Conservation (phyloP, 805 yeast species). For the Kazachstania taianensis region DNA sequence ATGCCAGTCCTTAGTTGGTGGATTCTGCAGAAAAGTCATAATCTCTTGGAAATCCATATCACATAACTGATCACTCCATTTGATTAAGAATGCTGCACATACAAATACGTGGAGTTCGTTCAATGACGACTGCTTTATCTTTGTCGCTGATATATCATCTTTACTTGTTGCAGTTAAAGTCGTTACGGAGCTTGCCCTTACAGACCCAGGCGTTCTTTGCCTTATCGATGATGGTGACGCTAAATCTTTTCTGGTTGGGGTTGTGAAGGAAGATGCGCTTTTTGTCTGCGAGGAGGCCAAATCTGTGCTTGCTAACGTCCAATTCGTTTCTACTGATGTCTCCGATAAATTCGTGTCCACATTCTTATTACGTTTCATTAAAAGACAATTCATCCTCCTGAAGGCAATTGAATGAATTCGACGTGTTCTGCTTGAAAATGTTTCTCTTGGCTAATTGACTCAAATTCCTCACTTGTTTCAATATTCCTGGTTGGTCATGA, state of each 20-base stretch:
- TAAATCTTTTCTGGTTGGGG: conserved; percentile 8
- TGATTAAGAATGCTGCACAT: conserved; percentile 90
- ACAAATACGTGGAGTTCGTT: conserved; percentile 92
- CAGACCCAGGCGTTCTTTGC: neutral
- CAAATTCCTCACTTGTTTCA: conserved; percentile 78
- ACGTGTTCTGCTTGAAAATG: conserved; percentile 76
- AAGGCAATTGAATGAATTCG: conserved; percentile 95
- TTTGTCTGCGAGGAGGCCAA: conserved; percentile 13
- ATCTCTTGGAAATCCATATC: conserved; percentile 91
- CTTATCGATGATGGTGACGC: conserved; percentile 1
- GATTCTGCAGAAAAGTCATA: conserved; percentile 79
- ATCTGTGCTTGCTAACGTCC: conserved; percentile 5
- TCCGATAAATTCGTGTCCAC: conserved; percentile 92
- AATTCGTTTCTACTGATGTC: conserved; percentile 32
- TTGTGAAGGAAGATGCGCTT: conserved; percentile 15
- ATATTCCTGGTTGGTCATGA: conserved; percentile 96
- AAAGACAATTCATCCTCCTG: conserved; percentile 96
- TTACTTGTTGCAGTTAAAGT: neutral
- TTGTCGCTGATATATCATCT: conserved; percentile 8
- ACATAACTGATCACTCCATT: conserved; percentile 71
- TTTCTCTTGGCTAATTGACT: conserved; percentile 61
- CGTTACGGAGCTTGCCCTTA: conserved; percentile 1
- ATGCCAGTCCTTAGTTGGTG: conserved; percentile 79
- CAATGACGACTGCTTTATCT: conserved; percentile 30
- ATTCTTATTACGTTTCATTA: conserved; percentile 91